phyloP scores from a whole-genome alignment of 2,329 filamentous ascomycete genomes.

The Xylaria sp. region DNA sequence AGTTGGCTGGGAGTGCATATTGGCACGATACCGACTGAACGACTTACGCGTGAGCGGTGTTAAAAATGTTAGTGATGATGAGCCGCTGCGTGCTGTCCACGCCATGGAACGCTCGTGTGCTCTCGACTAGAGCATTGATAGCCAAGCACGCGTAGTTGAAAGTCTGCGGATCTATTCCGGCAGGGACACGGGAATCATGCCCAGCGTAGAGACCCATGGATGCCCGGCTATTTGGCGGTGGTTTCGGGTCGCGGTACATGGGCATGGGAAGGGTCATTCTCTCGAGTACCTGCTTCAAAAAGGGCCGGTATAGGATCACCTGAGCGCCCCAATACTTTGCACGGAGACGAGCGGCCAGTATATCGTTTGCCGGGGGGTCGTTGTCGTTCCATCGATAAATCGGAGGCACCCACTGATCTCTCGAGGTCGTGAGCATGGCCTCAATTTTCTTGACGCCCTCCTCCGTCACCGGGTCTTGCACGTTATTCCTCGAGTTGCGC shows the following conservation, averaged over 20 bases:
- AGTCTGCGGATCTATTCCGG: conserved; percentile 49
- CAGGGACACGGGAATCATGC: conserved; percentile 23
- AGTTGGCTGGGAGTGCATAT: conserved; percentile 19
- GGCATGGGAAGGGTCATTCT: conserved; percentile 25
- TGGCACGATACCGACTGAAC: not conserved
- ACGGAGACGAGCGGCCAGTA: conserved; percentile 80
- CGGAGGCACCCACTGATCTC: conserved; percentile 51
- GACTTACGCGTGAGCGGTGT: conserved; percentile 92
- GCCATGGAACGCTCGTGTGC: conserved; percentile 78
- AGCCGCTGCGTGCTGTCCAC: conserved; percentile 64
- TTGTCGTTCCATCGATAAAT: conserved; percentile 63
- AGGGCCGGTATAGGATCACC: conserved; percentile 86
- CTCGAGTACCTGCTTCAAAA: conserved; percentile 61
- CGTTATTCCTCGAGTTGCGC: conserved; percentile 30
- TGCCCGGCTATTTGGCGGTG: conserved; percentile 19
- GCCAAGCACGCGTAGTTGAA: conserved; percentile 62
- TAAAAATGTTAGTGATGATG: conserved; percentile 94
- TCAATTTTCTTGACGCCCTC: conserved; percentile 51
- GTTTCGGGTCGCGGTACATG: conserved; percentile 20
- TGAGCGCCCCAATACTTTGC: conserved; percentile 94
- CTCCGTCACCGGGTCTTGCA: conserved; percentile 30
- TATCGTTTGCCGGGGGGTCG: conserved; percentile 73
- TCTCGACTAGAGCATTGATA: conserved; percentile 76
- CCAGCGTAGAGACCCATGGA: conserved; percentile 15
- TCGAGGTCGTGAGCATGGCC: conserved; percentile 47